Evolutionary conservation across 1,139 yeast species (phyloP).

Genomic region (Blastobotrys proliferans): DNA sequence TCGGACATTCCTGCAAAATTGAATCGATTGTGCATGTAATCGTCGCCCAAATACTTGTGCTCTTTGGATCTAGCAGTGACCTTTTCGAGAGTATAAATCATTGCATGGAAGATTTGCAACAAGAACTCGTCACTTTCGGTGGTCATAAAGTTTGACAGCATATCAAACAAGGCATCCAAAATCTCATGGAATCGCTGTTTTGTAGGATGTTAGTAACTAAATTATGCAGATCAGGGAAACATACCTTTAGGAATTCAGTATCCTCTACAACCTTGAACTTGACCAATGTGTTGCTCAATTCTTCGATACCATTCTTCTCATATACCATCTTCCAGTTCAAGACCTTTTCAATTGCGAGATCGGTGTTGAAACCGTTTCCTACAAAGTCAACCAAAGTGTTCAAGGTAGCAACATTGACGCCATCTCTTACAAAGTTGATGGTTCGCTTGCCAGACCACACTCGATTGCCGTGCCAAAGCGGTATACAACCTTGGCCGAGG

Average conservation of each 20-base stretch:
- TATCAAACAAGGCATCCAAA: constrained; percentile 41
- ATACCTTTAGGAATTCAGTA: constrained; percentile 25
- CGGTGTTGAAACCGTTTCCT: constrained; percentile 66
- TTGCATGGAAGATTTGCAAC: constrained; percentile 27
- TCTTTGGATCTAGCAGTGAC: constrained; percentile 26
- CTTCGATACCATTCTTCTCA: constrained; percentile 30
- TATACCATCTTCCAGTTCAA: constrained; percentile 52
- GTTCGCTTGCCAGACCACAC: constrained; percentile 27
- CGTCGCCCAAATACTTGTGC: constrained; percentile 27
- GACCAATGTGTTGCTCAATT: constrained; percentile 31
- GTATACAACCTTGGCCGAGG: constrained; percentile 49
- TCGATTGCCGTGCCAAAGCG: constrained; percentile 30
- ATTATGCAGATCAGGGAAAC: background rate
- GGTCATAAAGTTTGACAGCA: constrained; percentile 26
- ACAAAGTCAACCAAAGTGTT: constrained; percentile 56
- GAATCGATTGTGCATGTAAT: constrained; percentile 27
- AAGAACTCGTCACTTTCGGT: constrained; percentile 26
- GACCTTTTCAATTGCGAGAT: constrained; percentile 53
- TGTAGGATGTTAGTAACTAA: constrained; percentile 7
- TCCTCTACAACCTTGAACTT: constrained; percentile 28
- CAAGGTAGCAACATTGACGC: constrained; percentile 25
- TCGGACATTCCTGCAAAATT: constrained; percentile 29
- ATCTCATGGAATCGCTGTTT: constrained; percentile 32
- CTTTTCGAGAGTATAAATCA: constrained; percentile 30
- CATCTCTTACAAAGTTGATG: constrained; percentile 25